A percentile compares a stretch with the other conserved stretches of the same genome.
Conservation (phyloP, 2,329 filamentous ascomycete genomes). For the Lasiodiplodia theobromae region DNA sequence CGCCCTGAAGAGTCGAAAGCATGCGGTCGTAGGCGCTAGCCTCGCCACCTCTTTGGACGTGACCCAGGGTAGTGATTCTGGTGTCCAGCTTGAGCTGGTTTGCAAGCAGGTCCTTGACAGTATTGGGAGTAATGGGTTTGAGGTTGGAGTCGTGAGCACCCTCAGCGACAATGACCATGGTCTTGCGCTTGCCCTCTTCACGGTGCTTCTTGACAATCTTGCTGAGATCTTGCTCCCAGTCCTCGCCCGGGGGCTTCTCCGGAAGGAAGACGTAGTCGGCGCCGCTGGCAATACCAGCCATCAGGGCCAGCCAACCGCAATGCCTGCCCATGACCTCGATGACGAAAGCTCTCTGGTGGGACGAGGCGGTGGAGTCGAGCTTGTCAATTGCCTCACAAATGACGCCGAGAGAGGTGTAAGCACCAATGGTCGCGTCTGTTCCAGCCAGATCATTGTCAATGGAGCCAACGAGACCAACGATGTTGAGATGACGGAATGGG, state of each 20-base stretch:
- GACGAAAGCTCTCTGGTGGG: slow-evolving; percentile 94
- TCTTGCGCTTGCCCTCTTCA: slow-evolving; percentile 89
- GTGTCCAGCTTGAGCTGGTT: slow-evolving; percentile 85
- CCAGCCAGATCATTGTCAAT: slow-evolving; percentile 99
- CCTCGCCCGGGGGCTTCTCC: slow-evolving; percentile 84
- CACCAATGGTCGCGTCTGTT: slow-evolving; percentile 96
- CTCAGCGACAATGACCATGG: slow-evolving; percentile 97
- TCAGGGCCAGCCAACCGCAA: slow-evolving; percentile 96
- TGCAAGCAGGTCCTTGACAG: slow-evolving; percentile 89
- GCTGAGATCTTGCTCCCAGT: slow-evolving; percentile 92
- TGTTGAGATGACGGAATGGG: slow-evolving; percentile 87
- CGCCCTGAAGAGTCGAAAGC: slow-evolving; percentile 89
- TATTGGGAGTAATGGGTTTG: slow-evolving; percentile 79
- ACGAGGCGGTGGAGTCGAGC: slow-evolving; percentile 93
- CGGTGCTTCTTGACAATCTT: slow-evolving; percentile 82
- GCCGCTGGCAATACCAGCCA: slow-evolving; percentile 93
- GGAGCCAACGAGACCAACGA: slow-evolving; percentile 93
- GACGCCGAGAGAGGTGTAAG: slow-evolving; percentile 88
- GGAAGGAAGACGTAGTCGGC: slow-evolving; percentile 98
- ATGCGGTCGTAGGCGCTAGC: slow-evolving; percentile 95
- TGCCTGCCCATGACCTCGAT: slow-evolving; percentile 99
- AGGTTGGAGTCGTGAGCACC: slow-evolving; percentile 86
- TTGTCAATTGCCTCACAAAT: slow-evolving; percentile 97
- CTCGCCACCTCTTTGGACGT: slow-evolving; percentile 94
- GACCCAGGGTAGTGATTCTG: slow-evolving; percentile 90